Base-by-base conservation (phyloP, 495 filamentous ascomycete genomes). In the Pyrenula massariospora region DNA sequence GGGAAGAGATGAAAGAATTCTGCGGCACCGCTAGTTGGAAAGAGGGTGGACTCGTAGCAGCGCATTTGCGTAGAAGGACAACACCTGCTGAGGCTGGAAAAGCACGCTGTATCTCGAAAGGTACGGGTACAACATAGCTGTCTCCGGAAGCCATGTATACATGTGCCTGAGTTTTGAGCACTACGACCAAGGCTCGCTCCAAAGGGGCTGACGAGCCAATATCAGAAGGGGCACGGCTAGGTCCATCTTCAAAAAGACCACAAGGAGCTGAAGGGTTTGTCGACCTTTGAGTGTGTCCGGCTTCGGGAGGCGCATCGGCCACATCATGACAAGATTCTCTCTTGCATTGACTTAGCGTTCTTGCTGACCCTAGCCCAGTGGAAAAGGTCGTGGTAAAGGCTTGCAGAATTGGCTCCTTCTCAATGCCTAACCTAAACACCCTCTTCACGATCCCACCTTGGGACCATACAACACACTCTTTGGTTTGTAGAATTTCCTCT, bases 161-260 rank as follows among this genome's bases (percentile, higher is more conserved):
- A 64, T 96, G 93, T 22, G 89, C 91, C 64, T 96, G 92, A 2
- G 88, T 87, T 67, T 91, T 93, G 57, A 99, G 80, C 60, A 96
- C 86, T 47, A 97, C 85, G 3, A 97, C 90, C 53, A 99, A 71
- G 23, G 93, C 86, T 62, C 22, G 50, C 86, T 78, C 66, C 83
- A 71, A 61, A 84, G 64, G 48, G 58, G 52, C 54, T 62, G 12
- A 50, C 22, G 10, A 48, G 52, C 24, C 25, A 10, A 22, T 24
- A 11, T 36, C 50, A 12, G 31, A 56, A 12, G 23, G 31, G 10
- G 53, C 24, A 21, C 10, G 25, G 31, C 15, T 42, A 8, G 31
- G 31, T 42, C 15, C 31, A 42, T 42, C 31, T 42, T 42, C 31
- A 42, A 42, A 42, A 42, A 8, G 31, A 15, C 8, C 31, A 15